Evolutionary conservation across 495 filamentous ascomycete genomes (phyloP).

Genomic region (Tuber umbilicatum): DNA sequence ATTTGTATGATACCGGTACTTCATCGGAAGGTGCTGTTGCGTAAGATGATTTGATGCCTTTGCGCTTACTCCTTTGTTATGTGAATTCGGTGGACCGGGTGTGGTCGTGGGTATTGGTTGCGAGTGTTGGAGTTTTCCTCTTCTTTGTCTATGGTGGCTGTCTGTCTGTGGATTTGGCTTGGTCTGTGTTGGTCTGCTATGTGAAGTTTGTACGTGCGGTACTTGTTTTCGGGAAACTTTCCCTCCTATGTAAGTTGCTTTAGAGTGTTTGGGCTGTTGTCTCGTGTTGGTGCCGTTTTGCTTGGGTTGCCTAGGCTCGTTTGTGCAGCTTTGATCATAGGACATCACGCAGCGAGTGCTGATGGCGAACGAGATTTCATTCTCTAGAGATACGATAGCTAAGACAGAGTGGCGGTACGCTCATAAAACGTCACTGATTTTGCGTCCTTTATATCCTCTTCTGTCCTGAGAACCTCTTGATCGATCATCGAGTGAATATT

Average conservation of each 20-base stretch:
- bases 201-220: neutral
- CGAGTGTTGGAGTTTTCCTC: no score
- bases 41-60: no score
- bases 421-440: neutral
- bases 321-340: neutral
- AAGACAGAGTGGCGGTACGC: neutral
- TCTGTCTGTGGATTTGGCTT: neutral
- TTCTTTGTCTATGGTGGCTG: neutral
- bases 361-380: neutral
- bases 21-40: no score
- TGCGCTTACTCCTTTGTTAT: no score
- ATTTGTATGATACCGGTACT: no score
- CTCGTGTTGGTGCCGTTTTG: neutral
- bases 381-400: neutral
- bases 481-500: neutral
- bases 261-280: neutral
- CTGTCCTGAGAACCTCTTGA: neutral
- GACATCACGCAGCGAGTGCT: neutral
- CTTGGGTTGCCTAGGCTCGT: neutral
- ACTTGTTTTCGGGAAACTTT: no score
- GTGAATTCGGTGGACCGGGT: no score
- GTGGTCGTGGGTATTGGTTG: no score
- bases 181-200: neutral
- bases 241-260: neutral
- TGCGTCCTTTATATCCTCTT: neutral